Evolutionary conservation across 2,329 filamentous ascomycete genomes (phyloP), one percentile per base, ranked within the genome.

Genomic region (Cyclaneusma minus): DNA sequence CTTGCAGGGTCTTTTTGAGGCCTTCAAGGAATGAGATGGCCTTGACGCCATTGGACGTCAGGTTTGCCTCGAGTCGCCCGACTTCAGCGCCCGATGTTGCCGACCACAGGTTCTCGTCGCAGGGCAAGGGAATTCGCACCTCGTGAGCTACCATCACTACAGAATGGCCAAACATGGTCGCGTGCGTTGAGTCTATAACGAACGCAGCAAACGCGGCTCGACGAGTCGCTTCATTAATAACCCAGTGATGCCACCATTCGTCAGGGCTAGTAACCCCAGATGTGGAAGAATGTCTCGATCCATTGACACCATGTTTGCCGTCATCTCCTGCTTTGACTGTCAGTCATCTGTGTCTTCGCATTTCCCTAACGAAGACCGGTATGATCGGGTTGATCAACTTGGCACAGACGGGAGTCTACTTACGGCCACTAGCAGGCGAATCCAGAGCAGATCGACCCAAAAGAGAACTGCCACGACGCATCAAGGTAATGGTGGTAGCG

Each of bases 61-160:
- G 59, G 36, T 75, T 83, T 2, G 78, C 68, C 45, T 95, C 84
- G 14, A 89, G 74, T 28, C 83, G 66, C 16, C 75, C 77, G 10
- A 94, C 84, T 49, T 95, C 89, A 1, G 75, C 70, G 28, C 82
- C 81, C 48, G 76, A 93, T 3, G 77, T 81, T 4, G 89, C 89
- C 29, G 78, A 80, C 89, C 89, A 98, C 7, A 95, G 56, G 4
- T 77, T 71, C 47, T 95, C 89, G 38, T 95, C 85, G 45, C 87
- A 95, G 1, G 89, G 89, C 22, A 98, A 54, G 1, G 84, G 82
- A 6, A 95, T 62, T 25, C 83, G 72, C 68, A 98, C 82, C 51
- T 95, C 89, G 43, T 95, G 85, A 3, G 85, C 84, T 6, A 92
- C 84, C 87, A 95, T 94, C 22, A 91, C 84, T 1, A 83, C 87